Percentiles rank a stretch among this genome's conserved stretches.
phyloP scores from a whole-genome alignment of 352 stramenopile genomes.

The Phytophthora fragariae region DNA sequence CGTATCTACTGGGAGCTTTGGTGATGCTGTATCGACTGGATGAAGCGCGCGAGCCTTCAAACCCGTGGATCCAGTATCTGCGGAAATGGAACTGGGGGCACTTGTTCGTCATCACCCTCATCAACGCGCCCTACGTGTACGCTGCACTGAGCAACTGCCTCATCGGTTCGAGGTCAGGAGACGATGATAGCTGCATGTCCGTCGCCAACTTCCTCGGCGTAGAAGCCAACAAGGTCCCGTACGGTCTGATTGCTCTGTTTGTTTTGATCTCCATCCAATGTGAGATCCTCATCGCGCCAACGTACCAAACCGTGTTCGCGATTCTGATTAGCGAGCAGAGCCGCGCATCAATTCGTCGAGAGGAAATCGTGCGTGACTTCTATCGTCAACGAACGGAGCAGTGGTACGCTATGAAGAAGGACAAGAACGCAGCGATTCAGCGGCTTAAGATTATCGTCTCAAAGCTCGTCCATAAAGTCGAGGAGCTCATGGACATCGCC shows the following conservation, averaged over 20 bases:
- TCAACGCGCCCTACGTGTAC: slow-evolving; percentile 71
- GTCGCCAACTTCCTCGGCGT: slow-evolving; percentile 77
- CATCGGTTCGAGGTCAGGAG: slow-evolving; percentile 36
- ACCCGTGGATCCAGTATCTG: slow-evolving; percentile 75
- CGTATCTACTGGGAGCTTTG: slow-evolving; percentile 75
- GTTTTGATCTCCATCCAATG: slow-evolving; percentile 87
- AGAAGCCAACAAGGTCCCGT: slow-evolving; percentile 54
- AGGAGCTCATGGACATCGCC: slow-evolving; percentile 91
- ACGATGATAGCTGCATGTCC: slow-evolving; percentile 64
- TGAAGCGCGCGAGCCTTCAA: slow-evolving; percentile 61
- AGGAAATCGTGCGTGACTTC: slow-evolving; percentile 72
- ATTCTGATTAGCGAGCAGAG: slow-evolving; percentile 62
- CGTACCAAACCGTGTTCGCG: slow-evolving; percentile 66
- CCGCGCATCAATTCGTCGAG: slow-evolving; percentile 52
- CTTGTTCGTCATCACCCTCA: slow-evolving; percentile 80
- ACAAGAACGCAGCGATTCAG: slow-evolving; percentile 85
- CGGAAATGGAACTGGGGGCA: slow-evolving; percentile 87
- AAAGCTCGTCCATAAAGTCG: slow-evolving; percentile 89
- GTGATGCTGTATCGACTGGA: slow-evolving; percentile 86
- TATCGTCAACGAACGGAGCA: slow-evolving; percentile 72
- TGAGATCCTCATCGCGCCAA: slow-evolving; percentile 69
- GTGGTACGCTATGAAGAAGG: slow-evolving; percentile 85
- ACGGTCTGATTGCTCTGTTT: slow-evolving; percentile 82
- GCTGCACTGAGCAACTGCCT: slow-evolving; percentile 60
- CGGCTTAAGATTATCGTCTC: slow-evolving; percentile 89